A percentile compares a stretch with the other conserved stretches of the same genome.
phyloP scores from a whole-genome alignment of 768 basidiomycete species.

The Pleurotus platypus region DNA sequence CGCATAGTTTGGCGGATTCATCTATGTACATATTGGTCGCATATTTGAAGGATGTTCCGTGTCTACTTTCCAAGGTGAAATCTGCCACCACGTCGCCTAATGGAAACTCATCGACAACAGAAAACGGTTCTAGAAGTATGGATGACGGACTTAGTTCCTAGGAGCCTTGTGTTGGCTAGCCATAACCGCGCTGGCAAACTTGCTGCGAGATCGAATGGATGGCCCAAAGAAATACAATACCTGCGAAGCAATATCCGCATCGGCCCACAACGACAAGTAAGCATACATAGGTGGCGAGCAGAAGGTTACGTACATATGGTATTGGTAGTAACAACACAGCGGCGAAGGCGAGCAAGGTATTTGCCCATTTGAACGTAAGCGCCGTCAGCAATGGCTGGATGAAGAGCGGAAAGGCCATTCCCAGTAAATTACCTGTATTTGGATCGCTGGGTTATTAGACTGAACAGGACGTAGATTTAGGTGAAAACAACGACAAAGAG shows the following conservation, averaged over 20 bases:
- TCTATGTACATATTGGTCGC: too few species aligned
- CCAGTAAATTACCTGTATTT: slow-evolving; percentile 43
- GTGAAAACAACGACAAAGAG: background rate
- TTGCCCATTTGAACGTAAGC: slow-evolving; percentile 59
- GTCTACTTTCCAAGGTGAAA: too few species aligned
- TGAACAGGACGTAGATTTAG: too few species aligned
- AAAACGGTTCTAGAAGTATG: too few species aligned
- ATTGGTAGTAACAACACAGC: slow-evolving; percentile 53
- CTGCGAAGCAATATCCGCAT: slow-evolving; percentile 15
- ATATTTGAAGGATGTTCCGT: too few species aligned
- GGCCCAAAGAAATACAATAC: slow-evolving; percentile 41
- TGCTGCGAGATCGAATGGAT: slow-evolving; percentile 35
- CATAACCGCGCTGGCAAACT: slow-evolving; percentile 33
- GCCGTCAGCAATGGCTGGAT: slow-evolving; percentile 53
- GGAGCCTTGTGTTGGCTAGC: background rate
- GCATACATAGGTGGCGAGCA: background rate
- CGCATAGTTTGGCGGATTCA: too few species aligned
- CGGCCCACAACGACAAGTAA: too few species aligned
- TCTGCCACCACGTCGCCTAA: too few species aligned
- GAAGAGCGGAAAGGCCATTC: slow-evolving; percentile 59
- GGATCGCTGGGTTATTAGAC: too few species aligned
- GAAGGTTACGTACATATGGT: slow-evolving; percentile 42
- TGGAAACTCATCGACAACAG: too few species aligned
- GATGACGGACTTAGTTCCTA: too few species aligned
- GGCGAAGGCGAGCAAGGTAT: slow-evolving; percentile 51